Base-by-base conservation (phyloP, 805 yeast genomes). In the Alloascoidea hylecoeti region DNA sequence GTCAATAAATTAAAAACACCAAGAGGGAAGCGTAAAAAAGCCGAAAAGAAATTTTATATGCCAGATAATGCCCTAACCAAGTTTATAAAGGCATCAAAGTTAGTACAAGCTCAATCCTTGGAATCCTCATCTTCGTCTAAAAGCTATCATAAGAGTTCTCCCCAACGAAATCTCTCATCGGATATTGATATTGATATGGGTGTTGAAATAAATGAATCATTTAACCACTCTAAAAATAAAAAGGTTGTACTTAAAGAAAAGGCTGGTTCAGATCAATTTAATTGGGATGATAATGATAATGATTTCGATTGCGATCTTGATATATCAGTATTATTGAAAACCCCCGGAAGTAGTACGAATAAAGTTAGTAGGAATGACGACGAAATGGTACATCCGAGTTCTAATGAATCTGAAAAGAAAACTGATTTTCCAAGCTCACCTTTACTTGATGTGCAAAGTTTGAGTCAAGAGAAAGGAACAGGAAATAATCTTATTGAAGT, bases 41-140 rank as follows among this genome's bases (percentile, higher is more conserved):
- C 30, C 9, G n/a, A 23, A n/a, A 71, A 78, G 51, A 58, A 56
- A 35, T 80, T 80, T 44, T 75, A 74, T 52, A 75, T 80, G 83
- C 92, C 92, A 0, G 81, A 76, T 44, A 64, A 73, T 47, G 88
- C 73, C 3, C 70, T 66, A 33, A 68, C 77, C 0, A 88, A 85
- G 0, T 79, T 81, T 45, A 60, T 61, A 28, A 57, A 59, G 16
- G 84, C 75, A 1, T 63, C 71, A 2, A 52, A 53, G 3, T 46
- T 78, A 49, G 66, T 76, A 0, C 53, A 55, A 19, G 60, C 30
- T 23, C 9, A 9, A n/a, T 9, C 13, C 13, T 9, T 9, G 9
- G 13, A 23, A 23, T 9, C 9, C 30, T 23, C 30, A n/a, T 23
- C 13, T 23, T 9, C 9, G n/a, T 9, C 9, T 23, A 23, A n/a